Evolutionary conservation across 2,329 filamentous ascomycete genomes (phyloP), one percentile per base, ranked within the genome.

Genomic region (Aureobasidium uvarum): DNA sequence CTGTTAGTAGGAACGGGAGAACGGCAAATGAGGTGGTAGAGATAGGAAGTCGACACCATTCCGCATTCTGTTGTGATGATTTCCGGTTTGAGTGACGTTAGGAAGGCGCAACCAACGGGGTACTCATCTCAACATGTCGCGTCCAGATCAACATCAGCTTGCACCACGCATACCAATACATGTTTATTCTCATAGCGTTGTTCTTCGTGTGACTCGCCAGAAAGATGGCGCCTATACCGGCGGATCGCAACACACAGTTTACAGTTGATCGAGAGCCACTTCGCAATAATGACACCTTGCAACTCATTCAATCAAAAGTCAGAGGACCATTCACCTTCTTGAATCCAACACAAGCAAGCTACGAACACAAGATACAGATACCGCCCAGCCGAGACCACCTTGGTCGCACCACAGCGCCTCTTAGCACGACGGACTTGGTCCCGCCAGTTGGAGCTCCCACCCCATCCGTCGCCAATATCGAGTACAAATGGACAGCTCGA

Each of bases 301-400:
- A 69, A 1, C 68, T 75, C 58, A 66, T 73, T 36, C 45, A 69
- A 16, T 54, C 70, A 39, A 69, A 66, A 48, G 65, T 74, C 48
- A 67, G 68, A 31, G 82, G 82, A 0, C 80, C 82, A 11, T 67
- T 84, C 25, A 65, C 72, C 1, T 83, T 81, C 68, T 73, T 84
- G 48, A 83, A 84, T 67, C 82, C 83, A 5, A 85, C 83, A 1
- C 72, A 71, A 62, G 79, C 79, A 6, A 72, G 73, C 55, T 77
- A 76, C 67, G 65, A 69, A 10, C 62, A 64, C 43, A 31, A 39
- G 18, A 48, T 58, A 55, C 16, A n/a, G 28, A 16, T 33, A 45
- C 16, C 59, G 23, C 25, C 43, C 23, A 45, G 2, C 23, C 38
- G 31, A 33, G 33, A 14, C 20, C 59, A 23, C 20, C 14, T n/a